A percentile compares a stretch with the other conserved stretches of the same genome.
Evolutionary conservation across 805 yeast species (phyloP).

Genomic region (Pichia thaimueangensis): DNA sequence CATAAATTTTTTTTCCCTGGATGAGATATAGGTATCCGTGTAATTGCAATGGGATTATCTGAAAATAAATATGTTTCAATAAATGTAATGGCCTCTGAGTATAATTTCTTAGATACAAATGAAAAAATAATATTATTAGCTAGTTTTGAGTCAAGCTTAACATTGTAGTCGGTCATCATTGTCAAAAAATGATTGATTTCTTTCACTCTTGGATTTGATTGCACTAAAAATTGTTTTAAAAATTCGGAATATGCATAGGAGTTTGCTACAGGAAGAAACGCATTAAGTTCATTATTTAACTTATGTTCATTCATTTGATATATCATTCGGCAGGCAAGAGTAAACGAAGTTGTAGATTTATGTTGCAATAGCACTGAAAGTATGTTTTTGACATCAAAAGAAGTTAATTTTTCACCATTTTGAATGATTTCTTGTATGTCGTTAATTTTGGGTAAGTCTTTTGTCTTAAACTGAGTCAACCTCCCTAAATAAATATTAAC

Average conservation of each 20-base stretch:
- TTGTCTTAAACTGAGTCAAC: slow-evolving; percentile 8
- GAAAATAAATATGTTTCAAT: slow-evolving; percentile 26
- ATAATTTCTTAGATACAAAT: slow-evolving; percentile 26
- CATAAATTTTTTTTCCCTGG: slow-evolving; percentile 8
- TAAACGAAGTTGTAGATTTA: slow-evolving; percentile 18
- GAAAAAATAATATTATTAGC: slow-evolving; percentile 34
- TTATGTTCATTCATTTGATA: slow-evolving; percentile 24
- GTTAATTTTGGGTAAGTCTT: slow-evolving; percentile 8
- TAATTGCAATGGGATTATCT: slow-evolving; percentile 11
- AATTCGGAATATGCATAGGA: slow-evolving; percentile 38
- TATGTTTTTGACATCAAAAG: slow-evolving; percentile 23
- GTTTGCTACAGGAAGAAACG: slow-evolving; percentile 32
- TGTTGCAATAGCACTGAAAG: slow-evolving; percentile 18
- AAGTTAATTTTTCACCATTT: slow-evolving; percentile 20
- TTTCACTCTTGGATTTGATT: slow-evolving; percentile 20
- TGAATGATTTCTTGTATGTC: slow-evolving; percentile 15
- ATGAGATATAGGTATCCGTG: background rate
- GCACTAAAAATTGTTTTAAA: slow-evolving; percentile 30
- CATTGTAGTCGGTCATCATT: slow-evolving; percentile 26
- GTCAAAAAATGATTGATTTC: slow-evolving; percentile 28
- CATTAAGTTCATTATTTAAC: slow-evolving; percentile 8
- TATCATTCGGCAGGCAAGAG: slow-evolving; percentile 30
- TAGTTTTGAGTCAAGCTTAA: slow-evolving; percentile 31
- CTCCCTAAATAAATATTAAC: slow-evolving; percentile 13
- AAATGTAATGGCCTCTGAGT: slow-evolving; percentile 27